phyloP scores from a whole-genome alignment of 257 asterid species.

The Solanum virginianum region DNA sequence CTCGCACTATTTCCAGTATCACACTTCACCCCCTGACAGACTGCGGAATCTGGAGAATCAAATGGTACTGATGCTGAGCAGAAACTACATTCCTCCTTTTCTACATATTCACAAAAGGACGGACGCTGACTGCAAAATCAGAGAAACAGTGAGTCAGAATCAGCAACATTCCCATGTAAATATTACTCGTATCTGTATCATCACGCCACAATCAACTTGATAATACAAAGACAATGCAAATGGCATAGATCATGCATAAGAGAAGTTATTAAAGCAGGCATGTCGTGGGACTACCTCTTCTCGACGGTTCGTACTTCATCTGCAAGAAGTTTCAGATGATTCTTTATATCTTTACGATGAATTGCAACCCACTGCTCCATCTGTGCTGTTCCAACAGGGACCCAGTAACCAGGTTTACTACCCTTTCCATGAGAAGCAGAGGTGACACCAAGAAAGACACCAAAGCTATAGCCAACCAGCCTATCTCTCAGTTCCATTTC shows the following conservation, averaged over 20 bases:
- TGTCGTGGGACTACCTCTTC: conserved; percentile 40
- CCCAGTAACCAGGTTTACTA: conserved; percentile 22
- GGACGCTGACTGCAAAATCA: conserved; percentile 13
- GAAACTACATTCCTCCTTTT: conserved; percentile 49
- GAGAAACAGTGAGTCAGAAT: background rate
- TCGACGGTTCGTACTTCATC: conserved; percentile 28
- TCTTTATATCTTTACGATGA: conserved; percentile 26
- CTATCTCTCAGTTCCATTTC: conserved; percentile 78
- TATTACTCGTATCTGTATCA: background rate
- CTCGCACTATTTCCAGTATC: conserved; percentile 16
- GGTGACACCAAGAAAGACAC: conserved; percentile 16
- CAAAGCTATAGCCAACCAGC: conserved; percentile 44
- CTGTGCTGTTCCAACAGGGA: conserved; percentile 50
- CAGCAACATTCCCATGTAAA: background rate
- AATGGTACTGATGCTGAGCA: conserved; percentile 72
- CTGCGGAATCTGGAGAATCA: conserved; percentile 53
- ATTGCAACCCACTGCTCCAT: conserved; percentile 70
- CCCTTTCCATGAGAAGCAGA: conserved; percentile 14
- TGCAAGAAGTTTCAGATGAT: conserved; percentile 33
- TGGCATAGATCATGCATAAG: background rate
- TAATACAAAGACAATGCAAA: background rate
- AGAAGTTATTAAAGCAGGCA: background rate
- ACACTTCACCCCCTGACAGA: conserved; percentile 37
- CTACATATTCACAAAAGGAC: conserved; percentile 15
- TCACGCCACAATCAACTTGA: background rate